Percentiles rank a stretch among this genome's conserved stretches.
Evolutionary conservation across 345 rosid species (phyloP).

Genomic region (Erysimum cheiranthoides): DNA sequence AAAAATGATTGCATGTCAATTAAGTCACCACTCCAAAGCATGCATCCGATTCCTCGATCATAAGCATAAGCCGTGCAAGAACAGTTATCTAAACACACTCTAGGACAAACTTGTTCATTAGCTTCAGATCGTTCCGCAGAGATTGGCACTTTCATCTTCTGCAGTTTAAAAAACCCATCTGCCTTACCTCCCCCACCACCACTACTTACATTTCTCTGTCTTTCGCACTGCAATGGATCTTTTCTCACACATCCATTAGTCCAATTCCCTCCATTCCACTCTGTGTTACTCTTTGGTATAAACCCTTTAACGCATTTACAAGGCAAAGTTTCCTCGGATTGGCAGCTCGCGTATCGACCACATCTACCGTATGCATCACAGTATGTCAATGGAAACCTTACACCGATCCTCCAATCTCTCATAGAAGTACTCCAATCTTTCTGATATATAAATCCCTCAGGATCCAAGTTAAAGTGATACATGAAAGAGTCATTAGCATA

Average conservation of each 20-base stretch:
- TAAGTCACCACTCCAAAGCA: constrained; percentile 54
- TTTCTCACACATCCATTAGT: constrained; percentile 56
- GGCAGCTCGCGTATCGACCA: constrained; percentile 57
- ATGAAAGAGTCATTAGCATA: constrained; percentile 18
- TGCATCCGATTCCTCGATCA: constrained; percentile 51
- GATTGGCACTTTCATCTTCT: constrained; percentile 54
- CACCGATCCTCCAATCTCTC: constrained; percentile 26
- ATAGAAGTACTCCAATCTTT: constrained; percentile 29
- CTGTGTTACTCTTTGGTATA: constrained; percentile 48
- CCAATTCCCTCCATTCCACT: constrained; percentile 56
- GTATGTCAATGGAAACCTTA: not conserved
- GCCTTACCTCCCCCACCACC: constrained; percentile 28
- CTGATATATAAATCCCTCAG: constrained; percentile 46
- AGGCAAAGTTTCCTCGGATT: constrained; percentile 28
- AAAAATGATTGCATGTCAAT: constrained; percentile 49
- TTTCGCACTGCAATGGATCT: constrained; percentile 45
- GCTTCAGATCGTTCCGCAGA: constrained; percentile 33
- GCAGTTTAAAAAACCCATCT: constrained; percentile 54
- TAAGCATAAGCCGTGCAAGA: constrained; percentile 61
- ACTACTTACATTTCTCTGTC: constrained; percentile 30
- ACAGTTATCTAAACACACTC: constrained; percentile 52
- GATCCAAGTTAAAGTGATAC: constrained; percentile 34
- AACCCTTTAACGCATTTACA: constrained; percentile 67
- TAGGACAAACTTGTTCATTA: constrained; percentile 43
- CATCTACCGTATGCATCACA: constrained; percentile 62